Percentiles rank a stretch among this genome's conserved stretches.
These are phyloP conservation scores for Leccinum subrobustum DNA, from an alignment of 1,284 basidiomycete genomes.

Conservation along the genomic window DNA sequence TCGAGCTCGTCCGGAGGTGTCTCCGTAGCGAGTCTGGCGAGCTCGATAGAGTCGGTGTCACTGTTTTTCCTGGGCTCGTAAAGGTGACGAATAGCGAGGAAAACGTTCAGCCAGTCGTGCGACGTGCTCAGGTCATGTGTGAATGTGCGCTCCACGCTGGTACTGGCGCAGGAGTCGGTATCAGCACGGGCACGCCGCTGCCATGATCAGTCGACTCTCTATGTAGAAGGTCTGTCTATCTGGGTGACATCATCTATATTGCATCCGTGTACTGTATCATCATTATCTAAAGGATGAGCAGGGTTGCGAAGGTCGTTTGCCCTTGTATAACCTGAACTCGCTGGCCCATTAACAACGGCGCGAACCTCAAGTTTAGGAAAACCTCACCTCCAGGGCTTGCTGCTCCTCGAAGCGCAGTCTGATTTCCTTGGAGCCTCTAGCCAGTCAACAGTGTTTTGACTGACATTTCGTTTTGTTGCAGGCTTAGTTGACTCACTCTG, in stretches of 20 bases:
- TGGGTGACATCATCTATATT: constrained; percentile 17
- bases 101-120: constrained; percentile 66
- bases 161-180: neutral
- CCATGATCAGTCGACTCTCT: neutral
- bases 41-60: constrained; percentile 69
- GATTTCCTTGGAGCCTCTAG: too few relatives aligned
- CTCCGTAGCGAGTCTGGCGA: constrained; percentile 69
- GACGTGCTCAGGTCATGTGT: constrained; percentile 81
- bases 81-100: constrained; percentile 60
- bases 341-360: neutral
- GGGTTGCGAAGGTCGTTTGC: constrained; percentile 39
- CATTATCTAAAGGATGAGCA: constrained; percentile 55
- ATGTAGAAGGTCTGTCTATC: neutral
- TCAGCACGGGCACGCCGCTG: neutral
- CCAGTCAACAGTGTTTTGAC: too few relatives aligned
- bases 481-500: too few relatives aligned
- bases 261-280: constrained; percentile 1
- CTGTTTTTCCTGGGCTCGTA: constrained; percentile 80
- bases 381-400: too few relatives aligned
- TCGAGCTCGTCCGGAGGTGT: constrained; percentile 79
- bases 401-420: too few relatives aligned
- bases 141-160: constrained; percentile 60
- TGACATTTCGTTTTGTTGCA: too few relatives aligned
- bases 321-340: constrained; percentile 65
- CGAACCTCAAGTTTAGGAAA: too few relatives aligned